Percentiles rank a stretch among this genome's conserved stretches.
These are phyloP conservation scores for Medicago lupulina DNA, from an alignment of 306 rosid species.

Conservation along the genomic window DNA sequence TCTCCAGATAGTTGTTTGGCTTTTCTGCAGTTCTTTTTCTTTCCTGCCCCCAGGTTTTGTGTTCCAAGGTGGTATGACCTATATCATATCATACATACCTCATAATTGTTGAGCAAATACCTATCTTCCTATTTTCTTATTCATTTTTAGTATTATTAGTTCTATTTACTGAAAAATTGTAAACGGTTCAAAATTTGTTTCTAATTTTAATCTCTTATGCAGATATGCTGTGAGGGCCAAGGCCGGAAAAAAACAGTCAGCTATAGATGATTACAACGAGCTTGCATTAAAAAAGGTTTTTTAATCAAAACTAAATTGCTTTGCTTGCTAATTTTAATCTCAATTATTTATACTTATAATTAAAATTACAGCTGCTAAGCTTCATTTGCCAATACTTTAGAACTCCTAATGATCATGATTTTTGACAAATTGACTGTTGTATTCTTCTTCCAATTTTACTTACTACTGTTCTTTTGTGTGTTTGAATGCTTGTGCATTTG, in stretches of 20 bases:
- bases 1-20: constrained; percentile 14
- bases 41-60: not conserved
- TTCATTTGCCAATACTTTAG: constrained; percentile 15
- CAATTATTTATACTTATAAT: constrained; percentile 19
- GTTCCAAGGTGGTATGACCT: constrained; percentile 5
- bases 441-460: constrained; percentile 34
- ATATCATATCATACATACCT: not conserved
- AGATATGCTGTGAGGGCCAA: constrained; percentile 96
- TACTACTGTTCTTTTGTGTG: constrained; percentile 25
- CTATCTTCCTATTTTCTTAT: not conserved
- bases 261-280: constrained; percentile 93
- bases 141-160: constrained; percentile 9
- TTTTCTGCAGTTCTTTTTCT: constrained; percentile 3
- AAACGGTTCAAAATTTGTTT: constrained; percentile 24
- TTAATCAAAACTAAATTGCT: constrained; percentile 4
- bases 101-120: not conserved
- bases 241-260: constrained; percentile 90
- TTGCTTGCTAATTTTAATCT: constrained; percentile 23
- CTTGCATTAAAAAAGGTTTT: constrained; percentile 84
- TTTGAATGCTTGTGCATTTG: constrained; percentile 13
- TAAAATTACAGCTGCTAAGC: not conserved
- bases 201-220: constrained; percentile 38
- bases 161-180: constrained; percentile 19
- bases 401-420: constrained; percentile 21
- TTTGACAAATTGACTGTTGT: constrained; percentile 20